These are phyloP conservation scores for Megacollybia marginata DNA, from an alignment of 768 basidiomycete genomes.

Conservation along the genomic window DNA sequence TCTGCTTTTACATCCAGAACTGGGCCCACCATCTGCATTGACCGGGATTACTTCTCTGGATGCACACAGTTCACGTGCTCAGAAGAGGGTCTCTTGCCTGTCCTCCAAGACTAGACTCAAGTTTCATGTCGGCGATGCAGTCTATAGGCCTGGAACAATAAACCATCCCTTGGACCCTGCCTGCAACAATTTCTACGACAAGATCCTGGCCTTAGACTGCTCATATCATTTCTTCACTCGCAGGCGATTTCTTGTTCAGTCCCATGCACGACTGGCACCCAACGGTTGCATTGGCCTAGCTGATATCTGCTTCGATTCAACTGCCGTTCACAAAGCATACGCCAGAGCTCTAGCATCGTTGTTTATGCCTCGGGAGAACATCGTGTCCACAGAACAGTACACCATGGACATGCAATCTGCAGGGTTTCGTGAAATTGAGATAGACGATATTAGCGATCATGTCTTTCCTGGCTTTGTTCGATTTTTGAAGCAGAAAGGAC, in stretches of 20 bases:
- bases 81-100: slow-evolving; percentile 28
- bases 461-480: slow-evolving; percentile 52
- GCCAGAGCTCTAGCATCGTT: slow-evolving; percentile 21
- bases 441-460: slow-evolving; percentile 48
- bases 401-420: slow-evolving; percentile 32
- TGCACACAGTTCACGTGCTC: slow-evolving; percentile 40
- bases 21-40: slow-evolving; percentile 39
- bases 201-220: slow-evolving; percentile 58
- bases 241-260: slow-evolving; percentile 41
- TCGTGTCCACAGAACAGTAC: slow-evolving; percentile 40
- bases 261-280: slow-evolving; percentile 33
- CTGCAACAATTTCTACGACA: slow-evolving; percentile 37
- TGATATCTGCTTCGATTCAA: slow-evolving; percentile 47
- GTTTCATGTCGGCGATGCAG: slow-evolving; percentile 44
- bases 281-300: slow-evolving; percentile 52
- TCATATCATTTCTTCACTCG: slow-evolving; percentile 63
- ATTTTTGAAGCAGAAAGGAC: slow-evolving; percentile 39
- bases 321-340: slow-evolving; percentile 14
- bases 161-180: slow-evolving; percentile 23
- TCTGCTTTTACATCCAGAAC: slow-evolving; percentile 35
- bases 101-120: slow-evolving; percentile 22
- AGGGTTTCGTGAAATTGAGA: slow-evolving; percentile 44
- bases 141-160: slow-evolving; percentile 11
- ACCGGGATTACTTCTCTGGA: slow-evolving; percentile 52
- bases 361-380: slow-evolving; percentile 43